Evolutionary conservation across 1,139 yeast genomes (phyloP), one percentile per base, ranked within the genome.

Genomic region (Taiozyma sp.): DNA sequence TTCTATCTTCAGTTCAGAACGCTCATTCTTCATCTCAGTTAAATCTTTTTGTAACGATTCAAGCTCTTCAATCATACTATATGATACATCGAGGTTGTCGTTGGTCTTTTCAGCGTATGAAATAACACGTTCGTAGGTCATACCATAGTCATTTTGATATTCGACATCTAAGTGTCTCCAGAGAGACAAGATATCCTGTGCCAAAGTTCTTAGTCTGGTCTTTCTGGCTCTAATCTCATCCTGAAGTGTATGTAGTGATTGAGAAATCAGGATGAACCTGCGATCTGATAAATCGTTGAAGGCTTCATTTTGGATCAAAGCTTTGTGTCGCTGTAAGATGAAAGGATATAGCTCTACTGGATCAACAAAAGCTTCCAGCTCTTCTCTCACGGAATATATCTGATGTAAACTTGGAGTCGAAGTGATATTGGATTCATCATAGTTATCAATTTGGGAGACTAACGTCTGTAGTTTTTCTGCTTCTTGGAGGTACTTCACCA

Each of bases 241-340:
- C 47, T 62, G 49, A 29, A 59, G 58, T 16, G 50, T 16, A 13
- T 47, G 50, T 3, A 50, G 53, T 14, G 49, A 39, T 14, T 51
- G 49, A 5, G 43, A 43, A 22, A 68, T 45, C 3, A 46, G 45
- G 3, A 48, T 32, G 30, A 61, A 55, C 46, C 47, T 56, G 6
- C 54, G 52, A 32, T 59, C 55, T 1, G 68, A 61, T 3, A 69
- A 52, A 37, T 65, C 59, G 41, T 56, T 54, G 46, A 66, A 62
- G 4, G 56, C 46, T 1, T 54, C 50, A 40, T 59, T 55, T 21
- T 58, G 53, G 4, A 68, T 51, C 6, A 68, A 49, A 1, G 58
- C 50, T 7, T 58, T 46, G 26, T 56, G 55, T 28, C 65, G 60
- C 8, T 56, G 56, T n/a, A 53, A 49, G 22, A 68, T 48, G 22